phyloP scores from a whole-genome alignment of 2,329 filamentous ascomycete genomes.

The Calonectria crousiana region DNA sequence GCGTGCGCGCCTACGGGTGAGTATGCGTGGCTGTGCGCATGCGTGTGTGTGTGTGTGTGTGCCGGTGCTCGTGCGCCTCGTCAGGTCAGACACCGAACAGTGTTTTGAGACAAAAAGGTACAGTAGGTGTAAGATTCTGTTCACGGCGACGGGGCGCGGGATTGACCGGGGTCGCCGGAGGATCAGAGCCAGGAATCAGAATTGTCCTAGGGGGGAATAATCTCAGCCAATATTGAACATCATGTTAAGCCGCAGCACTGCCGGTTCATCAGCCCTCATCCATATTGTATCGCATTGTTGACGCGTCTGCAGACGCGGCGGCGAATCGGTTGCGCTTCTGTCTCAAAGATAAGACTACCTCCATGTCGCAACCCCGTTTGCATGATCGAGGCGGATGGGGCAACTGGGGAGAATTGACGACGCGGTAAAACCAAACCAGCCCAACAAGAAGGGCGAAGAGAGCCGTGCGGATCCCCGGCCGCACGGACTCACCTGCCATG shows the following conservation, averaged over 20 bases:
- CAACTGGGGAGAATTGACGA: constrained; percentile 6
- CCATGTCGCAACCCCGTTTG: constrained; percentile 33
- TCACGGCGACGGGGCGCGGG: constrained; percentile 21
- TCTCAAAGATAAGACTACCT: constrained; percentile 20
- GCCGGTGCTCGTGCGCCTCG: constrained; percentile 32
- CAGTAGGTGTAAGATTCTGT: constrained; percentile 10
- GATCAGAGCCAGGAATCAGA: constrained; percentile 34
- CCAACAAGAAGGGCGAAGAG: constrained; percentile 31
- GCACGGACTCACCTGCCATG: constrained; percentile 39
- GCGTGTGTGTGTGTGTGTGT: not conserved
- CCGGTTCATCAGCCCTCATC: constrained; percentile 14
- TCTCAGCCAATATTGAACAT: constrained; percentile 34
- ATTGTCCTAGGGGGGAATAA: constrained; percentile 37
- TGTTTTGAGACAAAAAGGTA: constrained; percentile 13
- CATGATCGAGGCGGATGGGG: constrained; percentile 35
- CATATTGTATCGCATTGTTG: constrained; percentile 23
- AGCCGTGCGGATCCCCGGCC: constrained; percentile 42
- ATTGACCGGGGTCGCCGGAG: constrained; percentile 28
- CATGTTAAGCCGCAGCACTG: constrained; percentile 26
- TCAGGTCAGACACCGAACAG: constrained; percentile 28
- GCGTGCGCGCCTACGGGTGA: constrained; percentile 25
- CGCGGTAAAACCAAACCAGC: constrained; percentile 13
- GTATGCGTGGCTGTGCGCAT: constrained; percentile 25
- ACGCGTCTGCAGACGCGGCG: constrained; percentile 22
- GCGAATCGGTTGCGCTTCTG: constrained; percentile 21